A percentile compares a stretch with the other conserved stretches of the same genome.
These are phyloP conservation scores for Fomitopsis palustris DNA, from an alignment of 1,284 basidiomycete genomes.

Conservation along the genomic window DNA sequence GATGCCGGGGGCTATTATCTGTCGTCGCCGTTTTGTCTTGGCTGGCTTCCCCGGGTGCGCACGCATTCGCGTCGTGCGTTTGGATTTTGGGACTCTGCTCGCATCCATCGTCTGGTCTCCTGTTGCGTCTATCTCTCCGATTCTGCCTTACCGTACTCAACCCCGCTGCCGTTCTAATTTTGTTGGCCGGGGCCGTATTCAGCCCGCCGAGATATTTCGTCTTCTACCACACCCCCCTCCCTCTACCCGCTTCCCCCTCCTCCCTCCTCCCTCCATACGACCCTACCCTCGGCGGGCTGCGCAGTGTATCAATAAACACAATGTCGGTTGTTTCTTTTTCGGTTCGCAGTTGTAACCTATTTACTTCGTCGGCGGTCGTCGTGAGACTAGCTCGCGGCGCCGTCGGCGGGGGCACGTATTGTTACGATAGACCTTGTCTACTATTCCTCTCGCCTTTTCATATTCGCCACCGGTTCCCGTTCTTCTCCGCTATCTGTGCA, in stretches of 20 bases:
- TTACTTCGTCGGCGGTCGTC: conserved; percentile 11
- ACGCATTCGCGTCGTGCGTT: conserved; percentile 30
- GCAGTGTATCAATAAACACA: conserved; percentile 32
- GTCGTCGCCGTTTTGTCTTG: conserved; percentile 21
- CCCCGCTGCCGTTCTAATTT: conserved; percentile 13
- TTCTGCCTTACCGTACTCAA: conserved; percentile 2
- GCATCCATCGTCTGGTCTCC: conserved; percentile 22
- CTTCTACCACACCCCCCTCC: conserved; percentile 12
- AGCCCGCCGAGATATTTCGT: conserved; percentile 9
- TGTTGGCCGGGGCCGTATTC: conserved; percentile 12
- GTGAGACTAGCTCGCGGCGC: conserved; percentile 2
- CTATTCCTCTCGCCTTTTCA: not conserved
- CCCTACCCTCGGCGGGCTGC: conserved; percentile 23
- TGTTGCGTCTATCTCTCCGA: conserved; percentile 12
- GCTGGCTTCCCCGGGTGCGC: conserved; percentile 19
- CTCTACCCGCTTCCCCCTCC: conserved; percentile 3
- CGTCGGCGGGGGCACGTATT: not conserved
- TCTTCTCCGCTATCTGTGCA: conserved; percentile 1
- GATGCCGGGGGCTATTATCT: conserved; percentile 32
- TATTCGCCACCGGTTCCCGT: not conserved
- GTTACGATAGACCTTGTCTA: conserved; percentile 14
- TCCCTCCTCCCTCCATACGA: not conserved
- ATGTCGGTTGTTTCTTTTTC: conserved; percentile 16
- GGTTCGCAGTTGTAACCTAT: conserved; percentile 27
- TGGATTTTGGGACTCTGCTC: conserved; percentile 41